phyloP scores from a whole-genome alignment of 2,329 filamentous ascomycete species.

The Pseudopyricularia cyperi region DNA sequence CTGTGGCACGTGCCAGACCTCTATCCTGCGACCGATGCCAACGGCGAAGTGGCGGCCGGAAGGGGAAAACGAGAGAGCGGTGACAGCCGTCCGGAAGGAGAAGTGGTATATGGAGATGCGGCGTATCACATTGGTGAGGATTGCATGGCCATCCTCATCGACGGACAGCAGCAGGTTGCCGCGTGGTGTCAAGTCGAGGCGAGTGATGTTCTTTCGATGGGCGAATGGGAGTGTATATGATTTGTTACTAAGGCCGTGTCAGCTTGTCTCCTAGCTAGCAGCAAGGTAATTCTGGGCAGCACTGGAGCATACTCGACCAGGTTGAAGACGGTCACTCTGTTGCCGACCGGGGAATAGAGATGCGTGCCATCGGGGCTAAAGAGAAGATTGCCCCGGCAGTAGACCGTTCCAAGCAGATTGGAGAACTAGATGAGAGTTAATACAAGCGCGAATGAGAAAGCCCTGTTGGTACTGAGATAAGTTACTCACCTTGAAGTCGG shows the following conservation, averaged over 20 bases:
- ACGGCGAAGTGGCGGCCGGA: slow-evolving; percentile 86
- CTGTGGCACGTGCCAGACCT: slow-evolving; percentile 93
- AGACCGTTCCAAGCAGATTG: slow-evolving; percentile 95
- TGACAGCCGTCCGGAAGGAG: slow-evolving; percentile 76
- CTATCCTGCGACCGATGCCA: slow-evolving; percentile 72
- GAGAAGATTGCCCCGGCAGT: slow-evolving; percentile 92
- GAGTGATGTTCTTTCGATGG: slow-evolving; percentile 84
- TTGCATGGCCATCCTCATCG: slow-evolving; percentile 87
- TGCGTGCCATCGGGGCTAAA: slow-evolving; percentile 95
- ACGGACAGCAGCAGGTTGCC: slow-evolving; percentile 88
- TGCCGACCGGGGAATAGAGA: slow-evolving; percentile 91
- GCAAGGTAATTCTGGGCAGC: background rate
- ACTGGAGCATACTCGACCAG: slow-evolving; percentile 62
- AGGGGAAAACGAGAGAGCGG: slow-evolving; percentile 78
- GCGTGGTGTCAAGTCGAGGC: slow-evolving; percentile 75
- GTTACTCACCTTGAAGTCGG: slow-evolving; percentile 76
- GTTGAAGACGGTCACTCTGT: slow-evolving; percentile 91
- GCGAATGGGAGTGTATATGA: slow-evolving; percentile 79
- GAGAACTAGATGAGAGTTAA: slow-evolving; percentile 56
- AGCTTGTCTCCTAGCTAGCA: slow-evolving; percentile 11
- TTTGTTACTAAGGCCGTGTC: slow-evolving; percentile 52
- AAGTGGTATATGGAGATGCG: slow-evolving; percentile 87
- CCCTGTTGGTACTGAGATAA: background rate
- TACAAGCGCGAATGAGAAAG: background rate
- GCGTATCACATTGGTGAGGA: slow-evolving; percentile 79